Evolutionary conservation across 148 eudicot genomes (phyloP).

Genomic region (Drosera capensis): DNA sequence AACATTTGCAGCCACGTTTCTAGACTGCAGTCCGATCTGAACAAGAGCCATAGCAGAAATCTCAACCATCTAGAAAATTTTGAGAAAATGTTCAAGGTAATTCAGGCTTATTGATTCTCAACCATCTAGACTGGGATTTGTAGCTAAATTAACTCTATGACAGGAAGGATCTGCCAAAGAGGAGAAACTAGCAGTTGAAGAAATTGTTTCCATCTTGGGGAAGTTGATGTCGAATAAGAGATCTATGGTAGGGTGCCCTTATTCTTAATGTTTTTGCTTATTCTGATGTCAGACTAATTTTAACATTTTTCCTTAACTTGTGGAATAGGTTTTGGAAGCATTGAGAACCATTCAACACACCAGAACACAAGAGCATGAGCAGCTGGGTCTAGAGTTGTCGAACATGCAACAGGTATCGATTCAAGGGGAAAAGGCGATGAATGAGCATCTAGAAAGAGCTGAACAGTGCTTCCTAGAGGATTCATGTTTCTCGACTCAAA

Average conservation of each 20-base stretch:
- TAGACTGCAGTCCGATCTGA: slow-evolving; percentile 30
- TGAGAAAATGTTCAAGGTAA: slow-evolving; percentile 60
- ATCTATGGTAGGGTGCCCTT: slow-evolving; percentile 23
- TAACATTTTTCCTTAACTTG: slow-evolving; percentile 1
- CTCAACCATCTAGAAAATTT: slow-evolving; percentile 27
- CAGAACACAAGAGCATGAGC: slow-evolving; percentile 21
- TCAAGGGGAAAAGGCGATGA: slow-evolving; percentile 33
- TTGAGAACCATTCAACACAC: slow-evolving; percentile 31
- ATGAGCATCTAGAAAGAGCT: slow-evolving; percentile 31
- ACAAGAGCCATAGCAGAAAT: slow-evolving; percentile 36
- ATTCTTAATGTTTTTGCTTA: background rate
- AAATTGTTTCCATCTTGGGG: slow-evolving; percentile 44
- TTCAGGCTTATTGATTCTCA: background rate
- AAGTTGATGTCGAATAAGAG: slow-evolving; percentile 38
- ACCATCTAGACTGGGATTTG: background rate
- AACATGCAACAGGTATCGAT: slow-evolving; percentile 43
- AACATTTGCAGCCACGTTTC: slow-evolving; percentile 41
- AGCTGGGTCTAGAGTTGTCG: slow-evolving; percentile 27
- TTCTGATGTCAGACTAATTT: background rate
- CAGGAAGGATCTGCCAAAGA: slow-evolving; percentile 70
- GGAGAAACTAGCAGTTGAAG: slow-evolving; percentile 58
- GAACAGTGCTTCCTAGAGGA: slow-evolving; percentile 40
- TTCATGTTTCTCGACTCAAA: slow-evolving; percentile 39
- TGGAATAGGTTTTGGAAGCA: slow-evolving; percentile 50
- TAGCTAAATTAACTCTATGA: slow-evolving; percentile 5